Evolutionary conservation across 495 filamentous ascomycete species (phyloP).

Genomic region (Talaromyces stipitatus): DNA sequence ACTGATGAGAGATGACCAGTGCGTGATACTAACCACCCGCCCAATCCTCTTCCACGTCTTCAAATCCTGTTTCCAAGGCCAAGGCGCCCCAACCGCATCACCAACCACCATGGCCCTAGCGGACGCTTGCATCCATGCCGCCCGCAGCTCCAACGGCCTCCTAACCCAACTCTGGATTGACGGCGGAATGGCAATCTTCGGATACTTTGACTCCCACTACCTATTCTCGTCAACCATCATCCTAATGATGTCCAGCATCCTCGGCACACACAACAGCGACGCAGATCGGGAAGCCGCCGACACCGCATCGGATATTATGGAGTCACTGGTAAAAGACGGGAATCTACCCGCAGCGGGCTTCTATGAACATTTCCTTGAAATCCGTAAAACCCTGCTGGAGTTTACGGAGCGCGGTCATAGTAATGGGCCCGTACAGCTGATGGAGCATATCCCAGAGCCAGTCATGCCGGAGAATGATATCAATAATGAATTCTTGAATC

Average conservation of each 20-base stretch:
- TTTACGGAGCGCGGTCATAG: background rate
- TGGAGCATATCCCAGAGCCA: background rate
- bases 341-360: constrained; percentile 16
- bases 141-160: constrained; percentile 15
- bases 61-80: constrained; percentile 13
- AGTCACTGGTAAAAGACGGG: constrained; percentile 16
- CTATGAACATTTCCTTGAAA: constrained; percentile 3
- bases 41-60: constrained; percentile 20
- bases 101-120: constrained; percentile 15
- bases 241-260: constrained; percentile 18
- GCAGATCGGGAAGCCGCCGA: constrained; percentile 14
- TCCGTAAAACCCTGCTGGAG: constrained; percentile 4
- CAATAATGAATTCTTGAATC: constrained; percentile 1
- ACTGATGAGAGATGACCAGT: too few species aligned
- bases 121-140: constrained; percentile 21
- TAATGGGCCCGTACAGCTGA: background rate
- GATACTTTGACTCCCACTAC: constrained; percentile 22
- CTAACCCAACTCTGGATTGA: constrained; percentile 16
- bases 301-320: constrained; percentile 16
- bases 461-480: background rate
- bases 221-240: constrained; percentile 22
- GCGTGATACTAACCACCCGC: constrained; percentile 18
- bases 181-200: constrained; percentile 18
- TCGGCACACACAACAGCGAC: constrained; percentile 13
- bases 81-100: constrained; percentile 7